These are phyloP conservation scores for Podospora pseudopauciseta DNA, from an alignment of 495 filamentous ascomycete genomes.

Conservation along the genomic window DNA sequence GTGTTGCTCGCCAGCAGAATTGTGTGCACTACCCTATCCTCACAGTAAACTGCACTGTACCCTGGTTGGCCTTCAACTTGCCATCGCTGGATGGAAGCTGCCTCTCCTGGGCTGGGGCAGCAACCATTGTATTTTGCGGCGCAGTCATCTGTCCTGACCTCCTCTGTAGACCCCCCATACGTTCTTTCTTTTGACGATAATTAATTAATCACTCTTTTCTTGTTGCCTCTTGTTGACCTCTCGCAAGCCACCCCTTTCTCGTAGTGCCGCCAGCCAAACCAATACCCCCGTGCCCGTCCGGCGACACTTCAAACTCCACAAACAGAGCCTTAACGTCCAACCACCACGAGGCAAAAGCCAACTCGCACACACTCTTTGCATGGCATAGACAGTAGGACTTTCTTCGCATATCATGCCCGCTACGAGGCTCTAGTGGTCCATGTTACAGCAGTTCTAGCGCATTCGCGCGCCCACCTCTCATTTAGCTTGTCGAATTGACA, in stretches of 20 bases:
- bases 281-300: not conserved
- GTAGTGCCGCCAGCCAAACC: not conserved
- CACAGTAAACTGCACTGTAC: constrained; percentile 9
- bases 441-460: constrained; percentile 27
- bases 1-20: not conserved
- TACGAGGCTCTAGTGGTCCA: constrained; percentile 11
- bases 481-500: not conserved
- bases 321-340: not conserved
- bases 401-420: constrained; percentile 23
- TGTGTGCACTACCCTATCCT: not conserved
- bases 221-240: not conserved
- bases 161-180: constrained; percentile 4
- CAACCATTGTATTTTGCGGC: not conserved
- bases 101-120: not conserved
- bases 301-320: not conserved
- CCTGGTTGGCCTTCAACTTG: constrained; percentile 16
- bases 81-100: constrained; percentile 11
- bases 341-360: not conserved
- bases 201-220: not conserved
- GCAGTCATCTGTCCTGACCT: constrained; percentile 6
- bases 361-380: not conserved
- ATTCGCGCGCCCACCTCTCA: constrained; percentile 21
- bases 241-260: not conserved
- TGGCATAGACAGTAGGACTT: not conserved
- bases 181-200: not conserved